Base-by-base conservation (phyloP, 2,329 filamentous ascomycete genomes). In the Chaetoscypha palmicola region DNA sequence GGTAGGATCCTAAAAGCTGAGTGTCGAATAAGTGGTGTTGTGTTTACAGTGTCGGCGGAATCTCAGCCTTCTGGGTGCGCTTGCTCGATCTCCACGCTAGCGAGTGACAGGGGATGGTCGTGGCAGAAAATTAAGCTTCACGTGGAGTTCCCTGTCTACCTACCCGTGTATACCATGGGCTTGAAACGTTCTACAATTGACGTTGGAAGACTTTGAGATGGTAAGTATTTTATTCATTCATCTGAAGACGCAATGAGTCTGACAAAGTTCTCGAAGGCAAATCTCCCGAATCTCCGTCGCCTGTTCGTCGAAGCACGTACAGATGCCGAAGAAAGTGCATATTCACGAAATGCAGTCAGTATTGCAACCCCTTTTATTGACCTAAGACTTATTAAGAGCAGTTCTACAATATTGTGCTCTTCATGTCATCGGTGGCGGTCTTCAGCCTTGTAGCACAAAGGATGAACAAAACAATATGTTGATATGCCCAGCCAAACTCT, bases 321-420 rank as follows among this genome's bases (percentile, higher is more conserved):
- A 2, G 91, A 97, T 61, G 83, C 86, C 43, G 92, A 98, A 64
- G 92, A 97, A 66, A 86, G 92, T 64, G 86, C 89, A 48, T 92
- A 97, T 55, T 97, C 92, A 11, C 76, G 92, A 54, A 94, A 83
- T 66, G 92, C 92, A 41, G 92, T 96, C 69, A 61, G 85, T 67
- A 31, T 44, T 45, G 4, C 20, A 12, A 40, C 45, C 36, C 37
- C 31, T 39, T 38, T 20, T 45, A 33, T 17, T 2, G 41, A 30
- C 12, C 36, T 20, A 22, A 43, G 31, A 47, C 23, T 45, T 5
- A 62, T 38, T 4, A 33, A 17, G 17, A 20, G 5, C 58, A 95
- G 92, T 98, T 98, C 65, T 98, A 98, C 68, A 97, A 98, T 60
- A 79, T 94, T 0, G 89, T 96, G 1, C 72, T 97, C 2, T 98